phyloP scores from a whole-genome alignment of 2,329 filamentous ascomycete genomes.

The Ophiostoma himal-ulmi region DNA sequence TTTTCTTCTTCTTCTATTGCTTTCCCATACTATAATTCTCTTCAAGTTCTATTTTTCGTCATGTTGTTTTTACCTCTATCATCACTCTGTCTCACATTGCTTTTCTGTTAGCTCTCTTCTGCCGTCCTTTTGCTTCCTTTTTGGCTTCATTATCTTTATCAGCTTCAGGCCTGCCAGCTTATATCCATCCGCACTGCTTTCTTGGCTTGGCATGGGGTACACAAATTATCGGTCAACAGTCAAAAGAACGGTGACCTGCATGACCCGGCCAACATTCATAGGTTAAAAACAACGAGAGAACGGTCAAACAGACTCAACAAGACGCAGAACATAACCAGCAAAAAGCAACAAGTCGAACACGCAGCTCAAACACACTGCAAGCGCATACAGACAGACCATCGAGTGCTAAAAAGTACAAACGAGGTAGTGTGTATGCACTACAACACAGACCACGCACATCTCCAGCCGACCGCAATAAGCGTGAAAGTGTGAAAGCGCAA shows the following conservation, averaged over 20 bases:
- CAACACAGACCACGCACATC: neutral
- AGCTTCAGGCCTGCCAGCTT: neutral
- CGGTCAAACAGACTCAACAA: neutral
- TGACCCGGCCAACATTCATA: neutral
- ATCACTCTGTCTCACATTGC: conserved; percentile 5
- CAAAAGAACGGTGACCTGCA: conserved; percentile 11
- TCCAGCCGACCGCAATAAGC: neutral
- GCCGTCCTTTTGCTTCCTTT: neutral
- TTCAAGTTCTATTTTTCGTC: neutral
- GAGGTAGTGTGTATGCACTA: neutral
- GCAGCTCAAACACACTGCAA: neutral
- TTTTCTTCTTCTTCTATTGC: neutral
- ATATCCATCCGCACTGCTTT: neutral
- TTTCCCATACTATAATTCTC: neutral
- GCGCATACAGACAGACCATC: neutral
- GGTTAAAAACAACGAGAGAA: neutral
- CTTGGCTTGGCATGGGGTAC: neutral
- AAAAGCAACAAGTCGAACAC: conserved; percentile 5
- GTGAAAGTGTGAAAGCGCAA: no score
- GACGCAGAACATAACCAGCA: neutral
- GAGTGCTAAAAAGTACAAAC: conserved; percentile 9
- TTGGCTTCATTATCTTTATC: neutral
- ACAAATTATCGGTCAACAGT: conserved; percentile 4
- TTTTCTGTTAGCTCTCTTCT: neutral
- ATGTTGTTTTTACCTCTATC: conserved; percentile 12